Evolutionary conservation across 371 early-diverging fungal genomes (phyloP), one percentile per base, ranked within the genome.

Genomic region (Rhizopus microsporus): DNA sequence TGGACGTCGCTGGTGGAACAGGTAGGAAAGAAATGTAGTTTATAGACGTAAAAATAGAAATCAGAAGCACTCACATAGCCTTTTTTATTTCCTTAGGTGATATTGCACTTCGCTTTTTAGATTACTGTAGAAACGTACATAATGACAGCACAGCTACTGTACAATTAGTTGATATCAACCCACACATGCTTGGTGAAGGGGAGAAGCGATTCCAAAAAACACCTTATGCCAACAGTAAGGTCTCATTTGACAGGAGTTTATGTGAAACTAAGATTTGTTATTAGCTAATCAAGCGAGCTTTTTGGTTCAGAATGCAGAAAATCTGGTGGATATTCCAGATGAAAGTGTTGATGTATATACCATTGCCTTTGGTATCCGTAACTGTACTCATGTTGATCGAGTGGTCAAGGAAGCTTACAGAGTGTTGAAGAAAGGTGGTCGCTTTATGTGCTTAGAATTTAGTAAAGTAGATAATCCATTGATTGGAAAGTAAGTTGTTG

Each of bases 1-100:
- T 98, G 33, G 98, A 98, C 72, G 98, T 98, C 32, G 98, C 98
- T 39, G 98, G 98, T 17, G 98, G 98, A 44, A 97, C 98, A n/a
- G 97, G 90, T 86, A 70, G 47, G 40, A 52, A 48, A 7, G 7
- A 33, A 38, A 31, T 23, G 2, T 23, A 23, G 23, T 23, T 23
- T 23, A 35, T 35, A 29, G 13, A 52, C 12, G n/a, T 5, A 8
- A 35, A 35, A 5, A 8, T 1, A 33, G 8, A 15, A 6, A n/a
- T n/a, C 2, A 13, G 15, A 37, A 37, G 38, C 9, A 6, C 7
- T 1, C 9, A 6, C 31, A 33, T 15, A n/a, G 4, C 23, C 7
- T 34, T 16, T 33, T 6, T 39, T 7, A 15, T 57, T 44, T 35
- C 32, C 30, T 0, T 65, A 87, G 91, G 97, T 62, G 98, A 98